These are phyloP conservation scores for Hypoxylon crocopeplum DNA, from an alignment of 495 filamentous ascomycete genomes.

Conservation along the genomic window DNA sequence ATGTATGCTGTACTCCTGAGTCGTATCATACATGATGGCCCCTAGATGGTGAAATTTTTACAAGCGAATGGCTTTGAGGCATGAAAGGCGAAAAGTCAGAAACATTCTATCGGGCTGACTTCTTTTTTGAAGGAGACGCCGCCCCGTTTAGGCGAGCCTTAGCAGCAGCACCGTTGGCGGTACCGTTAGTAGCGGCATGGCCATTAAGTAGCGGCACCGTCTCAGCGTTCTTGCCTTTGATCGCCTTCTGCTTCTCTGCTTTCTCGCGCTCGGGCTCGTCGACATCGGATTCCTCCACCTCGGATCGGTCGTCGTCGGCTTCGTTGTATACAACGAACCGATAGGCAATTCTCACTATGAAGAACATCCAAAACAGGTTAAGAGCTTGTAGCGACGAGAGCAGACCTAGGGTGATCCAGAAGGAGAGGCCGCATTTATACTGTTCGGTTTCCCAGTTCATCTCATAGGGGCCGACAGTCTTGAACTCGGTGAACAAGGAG, in stretches of 20 bases:
- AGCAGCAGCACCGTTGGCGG: conserved; percentile 23
- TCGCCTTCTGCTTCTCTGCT: conserved; percentile 19
- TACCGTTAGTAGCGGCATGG: conserved; percentile 21
- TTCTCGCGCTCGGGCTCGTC: conserved; percentile 46
- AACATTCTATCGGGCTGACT: conserved; percentile 23
- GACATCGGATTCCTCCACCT: conserved; percentile 57
- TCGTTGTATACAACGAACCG: conserved; percentile 56
- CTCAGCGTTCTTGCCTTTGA: conserved; percentile 4
- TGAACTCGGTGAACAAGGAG: conserved; percentile 85
- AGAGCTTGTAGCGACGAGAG: conserved; percentile 78
- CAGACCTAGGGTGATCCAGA: conserved; percentile 73
- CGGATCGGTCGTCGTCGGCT: conserved; percentile 58
- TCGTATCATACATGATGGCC: conserved; percentile 27
- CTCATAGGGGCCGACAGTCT: conserved; percentile 85
- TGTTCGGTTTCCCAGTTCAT: conserved; percentile 84
- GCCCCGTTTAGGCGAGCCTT: conserved; percentile 35
- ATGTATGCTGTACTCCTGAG: conserved; percentile 20
- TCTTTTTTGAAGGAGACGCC: conserved; percentile 18
- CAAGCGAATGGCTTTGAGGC: conserved; percentile 34
- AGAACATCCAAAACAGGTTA: conserved; percentile 87
- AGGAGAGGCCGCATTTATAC: conserved; percentile 82
- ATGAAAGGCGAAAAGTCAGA: neutral
- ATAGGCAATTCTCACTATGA: conserved; percentile 77
- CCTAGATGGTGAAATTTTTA: conserved; percentile 15
- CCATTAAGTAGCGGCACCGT: conserved; percentile 33